A percentile compares a stretch with the other conserved stretches of the same genome.
Conservation (phyloP, 2,329 filamentous ascomycete genomes). For the Cladophialophora immunda region DNA sequence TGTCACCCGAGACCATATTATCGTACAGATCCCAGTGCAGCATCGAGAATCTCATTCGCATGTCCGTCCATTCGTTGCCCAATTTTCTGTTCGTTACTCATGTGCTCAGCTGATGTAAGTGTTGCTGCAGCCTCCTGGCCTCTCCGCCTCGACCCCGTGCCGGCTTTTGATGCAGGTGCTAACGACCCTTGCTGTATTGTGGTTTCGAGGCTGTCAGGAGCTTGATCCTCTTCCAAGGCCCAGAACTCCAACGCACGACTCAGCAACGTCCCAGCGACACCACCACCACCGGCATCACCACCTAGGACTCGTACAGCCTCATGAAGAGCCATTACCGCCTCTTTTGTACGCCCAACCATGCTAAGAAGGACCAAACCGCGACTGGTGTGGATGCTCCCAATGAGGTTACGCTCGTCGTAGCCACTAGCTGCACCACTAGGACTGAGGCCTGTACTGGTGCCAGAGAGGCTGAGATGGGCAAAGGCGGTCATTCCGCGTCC, state of each 20-base stretch:
- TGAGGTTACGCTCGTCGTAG: conserved; percentile 57
- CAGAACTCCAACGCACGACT: conserved; percentile 57
- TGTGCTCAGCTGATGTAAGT: conserved; percentile 4
- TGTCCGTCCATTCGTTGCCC: conserved; percentile 49
- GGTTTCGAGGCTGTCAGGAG: conserved; percentile 27
- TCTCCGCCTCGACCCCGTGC: conserved; percentile 26
- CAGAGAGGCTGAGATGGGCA: conserved; percentile 33
- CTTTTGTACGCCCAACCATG: conserved; percentile 71
- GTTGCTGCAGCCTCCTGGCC: conserved; percentile 22
- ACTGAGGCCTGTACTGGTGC: conserved; percentile 28
- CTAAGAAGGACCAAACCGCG: conserved; percentile 85
- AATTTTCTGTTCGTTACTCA: conserved; percentile 33
- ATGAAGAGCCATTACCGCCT: conserved; percentile 83
- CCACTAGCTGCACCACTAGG: conserved; percentile 52
- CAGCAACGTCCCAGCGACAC: conserved; percentile 56
- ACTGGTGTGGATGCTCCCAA: conserved; percentile 57
- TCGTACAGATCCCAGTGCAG: conserved; percentile 44
- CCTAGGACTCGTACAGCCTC: conserved; percentile 66
- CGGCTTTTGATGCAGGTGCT: conserved; percentile 9
- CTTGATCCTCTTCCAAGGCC: conserved; percentile 51
- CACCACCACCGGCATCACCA: conserved; percentile 57
- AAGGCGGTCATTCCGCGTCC: conserved; percentile 33
- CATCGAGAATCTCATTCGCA: conserved; percentile 52
- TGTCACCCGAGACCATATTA: conserved; percentile 1
- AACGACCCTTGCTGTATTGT: conserved; percentile 17